Evolutionary conservation across 139 green algal species (phyloP).

Genomic region (Micromonas commoda): DNA sequence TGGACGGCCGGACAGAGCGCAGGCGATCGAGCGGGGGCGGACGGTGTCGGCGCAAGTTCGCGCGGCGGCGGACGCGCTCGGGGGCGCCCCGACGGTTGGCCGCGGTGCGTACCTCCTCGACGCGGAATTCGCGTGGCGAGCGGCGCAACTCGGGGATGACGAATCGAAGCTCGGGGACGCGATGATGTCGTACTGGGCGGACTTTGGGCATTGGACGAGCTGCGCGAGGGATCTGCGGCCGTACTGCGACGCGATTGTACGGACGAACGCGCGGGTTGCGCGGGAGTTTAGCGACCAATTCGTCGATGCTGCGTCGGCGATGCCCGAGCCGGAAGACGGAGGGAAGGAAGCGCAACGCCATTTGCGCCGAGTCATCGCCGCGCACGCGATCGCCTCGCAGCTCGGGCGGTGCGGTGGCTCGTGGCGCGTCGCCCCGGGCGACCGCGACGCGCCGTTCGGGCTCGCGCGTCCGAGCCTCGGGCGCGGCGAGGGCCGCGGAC

Average conservation of each 20-base stretch:
- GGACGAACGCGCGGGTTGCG: background rate
- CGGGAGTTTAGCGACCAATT: background rate
- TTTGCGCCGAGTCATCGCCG: background rate
- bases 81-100: background rate
- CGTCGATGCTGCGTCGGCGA: background rate
- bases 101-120: conserved; percentile 2
- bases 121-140: background rate
- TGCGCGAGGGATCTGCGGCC: conserved; percentile 1
- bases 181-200: background rate
- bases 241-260: background rate
- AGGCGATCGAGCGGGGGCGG: background rate
- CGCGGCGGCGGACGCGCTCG: background rate
- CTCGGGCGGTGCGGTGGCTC: background rate
- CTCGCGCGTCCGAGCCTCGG: background rate
- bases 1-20: no score
- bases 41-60: background rate
- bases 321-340: background rate
- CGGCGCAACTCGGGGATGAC: background rate
- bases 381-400: background rate
- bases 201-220: conserved; percentile 3
- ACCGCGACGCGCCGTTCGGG: background rate
- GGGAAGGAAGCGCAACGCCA: background rate
- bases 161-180: background rate
- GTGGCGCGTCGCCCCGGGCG: background rate
- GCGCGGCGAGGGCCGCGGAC: no score